These are phyloP conservation scores for Pyrenochaeta sp. DNA, from an alignment of 2,329 filamentous ascomycete genomes.

Conservation along the genomic window DNA sequence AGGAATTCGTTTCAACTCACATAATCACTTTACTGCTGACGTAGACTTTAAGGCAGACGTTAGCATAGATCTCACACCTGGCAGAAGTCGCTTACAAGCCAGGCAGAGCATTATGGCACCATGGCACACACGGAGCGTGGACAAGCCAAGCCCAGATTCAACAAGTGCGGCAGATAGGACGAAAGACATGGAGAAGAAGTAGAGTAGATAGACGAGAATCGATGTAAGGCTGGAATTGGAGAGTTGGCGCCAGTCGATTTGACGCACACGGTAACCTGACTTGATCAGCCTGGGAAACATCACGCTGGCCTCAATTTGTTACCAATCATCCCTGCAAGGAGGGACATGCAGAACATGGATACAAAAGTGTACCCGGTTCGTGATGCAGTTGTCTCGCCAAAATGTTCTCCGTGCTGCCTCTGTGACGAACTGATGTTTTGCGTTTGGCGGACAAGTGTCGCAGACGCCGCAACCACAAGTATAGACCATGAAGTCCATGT, in stretches of 20 bases:
- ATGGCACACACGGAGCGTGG: constrained; percentile 34
- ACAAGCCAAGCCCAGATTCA: constrained; percentile 40
- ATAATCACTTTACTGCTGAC: constrained; percentile 21
- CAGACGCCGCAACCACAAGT: background rate
- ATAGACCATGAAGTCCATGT: background rate
- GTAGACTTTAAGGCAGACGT: constrained; percentile 14
- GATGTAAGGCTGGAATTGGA: constrained; percentile 23
- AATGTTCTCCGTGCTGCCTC: background rate
- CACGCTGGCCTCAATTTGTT: background rate
- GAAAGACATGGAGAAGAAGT: constrained; percentile 45
- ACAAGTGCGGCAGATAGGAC: constrained; percentile 44
- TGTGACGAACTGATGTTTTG: background rate
- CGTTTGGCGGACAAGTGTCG: background rate
- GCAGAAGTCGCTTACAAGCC: constrained; percentile 35
- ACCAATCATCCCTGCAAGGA: constrained; percentile 36
- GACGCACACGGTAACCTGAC: constrained; percentile 25
- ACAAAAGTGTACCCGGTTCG: constrained; percentile 21
- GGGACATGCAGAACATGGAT: constrained; percentile 35
- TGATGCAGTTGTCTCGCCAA: constrained; percentile 11
- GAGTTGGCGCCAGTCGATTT: constrained; percentile 3
- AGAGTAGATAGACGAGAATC: constrained; percentile 44
- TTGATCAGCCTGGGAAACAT: background rate
- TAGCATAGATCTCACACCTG: constrained; percentile 11
- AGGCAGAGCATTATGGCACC: constrained; percentile 48
- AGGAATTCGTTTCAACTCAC: constrained; percentile 6